Evolutionary conservation across 495 filamentous ascomycete genomes (phyloP), one percentile per base, ranked within the genome.

Genomic region (Ramalina intermedia): DNA sequence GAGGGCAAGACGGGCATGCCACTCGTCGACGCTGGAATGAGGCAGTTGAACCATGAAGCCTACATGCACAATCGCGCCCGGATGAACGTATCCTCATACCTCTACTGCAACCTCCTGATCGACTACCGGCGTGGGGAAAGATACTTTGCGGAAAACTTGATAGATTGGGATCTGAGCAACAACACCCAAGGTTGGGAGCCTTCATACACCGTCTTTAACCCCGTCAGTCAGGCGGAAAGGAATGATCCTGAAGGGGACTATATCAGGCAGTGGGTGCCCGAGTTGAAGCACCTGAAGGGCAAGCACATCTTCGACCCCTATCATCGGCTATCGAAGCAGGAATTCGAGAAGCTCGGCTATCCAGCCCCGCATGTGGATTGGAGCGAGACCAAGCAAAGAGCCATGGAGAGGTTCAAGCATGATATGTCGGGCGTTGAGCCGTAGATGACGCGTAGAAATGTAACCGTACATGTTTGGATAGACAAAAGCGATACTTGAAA

Each of bases 201-300:
- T 11, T 51, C 43, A 20, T 69, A 70, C 45, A 70, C 68, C 13
- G 60, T 70, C 2, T 70, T 69, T 52, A 70, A 69, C 41, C 68
- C 68, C 8, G 61, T 66, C 14, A 54, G 35, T 14, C 68, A 70
- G 47, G 68, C 67, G n/a, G 66, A 69, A 60, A 69, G 61, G 59
- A 63, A 60, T 60, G 83, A 88, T 61, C 60, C 70, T 0, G 67
- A 73, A 0, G 83, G 82, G 0, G 70, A 72, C 44, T 87, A 84
- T 59, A 86, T 88, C 53, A 67, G 78, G 36, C 76, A 72, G 54
- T 88, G 84, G 84, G 68, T 87, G 12, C 71, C 70, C 21, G 82
- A 88, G 68, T 62, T 71, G 50, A 60, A 57, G 51, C 59, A 57
- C 14, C 62, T 69, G 37, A 46, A 67, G 46, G 66, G 67, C 1